Conservation (phyloP, 331 rosid species). For the Acacia pycnantha region DNA sequence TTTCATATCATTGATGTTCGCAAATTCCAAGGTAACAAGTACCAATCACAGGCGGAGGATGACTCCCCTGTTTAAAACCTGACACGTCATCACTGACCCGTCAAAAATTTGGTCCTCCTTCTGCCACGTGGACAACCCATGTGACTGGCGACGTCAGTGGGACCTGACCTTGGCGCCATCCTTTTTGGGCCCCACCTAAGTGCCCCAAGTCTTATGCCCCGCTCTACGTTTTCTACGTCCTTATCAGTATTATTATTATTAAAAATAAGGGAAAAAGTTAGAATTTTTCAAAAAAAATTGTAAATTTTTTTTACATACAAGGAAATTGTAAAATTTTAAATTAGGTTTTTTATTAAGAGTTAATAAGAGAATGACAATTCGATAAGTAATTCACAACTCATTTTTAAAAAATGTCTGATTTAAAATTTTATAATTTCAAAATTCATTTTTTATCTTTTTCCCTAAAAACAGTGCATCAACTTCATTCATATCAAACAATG, state of each 20-base stretch:
- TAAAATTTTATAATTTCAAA: no score
- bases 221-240: neutral
- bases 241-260: no score
- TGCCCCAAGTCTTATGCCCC: neutral
- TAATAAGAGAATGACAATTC: rapidly evolving
- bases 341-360: no score
- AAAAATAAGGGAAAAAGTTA: no score
- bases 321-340: no score
- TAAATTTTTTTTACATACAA: no score
- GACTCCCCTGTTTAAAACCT: neutral
- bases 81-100: conserved; percentile 14
- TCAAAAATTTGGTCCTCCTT: neutral
- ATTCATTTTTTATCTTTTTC: no score
- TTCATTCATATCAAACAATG: neutral
- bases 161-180: conserved; percentile 26
- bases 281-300: no score
- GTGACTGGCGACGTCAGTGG: conserved; percentile 18
- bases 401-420: no score
- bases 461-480: neutral
- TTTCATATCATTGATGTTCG: neutral
- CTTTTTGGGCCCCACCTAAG: conserved; percentile 6
- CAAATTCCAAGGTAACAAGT: conserved; percentile 26
- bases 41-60: conserved; percentile 1
- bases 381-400: rapidly evolving
- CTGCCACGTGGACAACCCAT: conserved; percentile 14